phyloP scores from a whole-genome alignment of 1,284 basidiomycete species.

The Chalciporus sp. region DNA sequence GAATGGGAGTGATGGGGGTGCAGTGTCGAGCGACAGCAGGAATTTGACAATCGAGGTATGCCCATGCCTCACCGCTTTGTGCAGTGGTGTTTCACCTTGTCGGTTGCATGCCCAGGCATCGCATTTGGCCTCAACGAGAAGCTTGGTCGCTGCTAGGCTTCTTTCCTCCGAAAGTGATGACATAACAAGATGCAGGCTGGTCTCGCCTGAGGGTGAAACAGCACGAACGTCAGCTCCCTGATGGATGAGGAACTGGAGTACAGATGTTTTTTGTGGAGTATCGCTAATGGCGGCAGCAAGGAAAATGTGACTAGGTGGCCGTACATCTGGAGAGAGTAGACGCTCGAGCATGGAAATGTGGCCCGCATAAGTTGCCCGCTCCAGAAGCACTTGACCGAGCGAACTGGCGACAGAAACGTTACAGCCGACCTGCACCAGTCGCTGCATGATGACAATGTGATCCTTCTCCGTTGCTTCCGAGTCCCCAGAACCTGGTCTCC shows the following conservation, averaged over 20 bases:
- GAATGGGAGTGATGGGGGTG: too few species aligned
- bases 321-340: not conserved
- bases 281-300: not conserved
- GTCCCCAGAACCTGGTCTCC: too few species aligned
- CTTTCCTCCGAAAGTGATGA: not conserved
- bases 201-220: not conserved
- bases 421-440: not conserved
- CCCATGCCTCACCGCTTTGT: not conserved
- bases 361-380: not conserved
- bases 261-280: not conserved
- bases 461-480: too few species aligned
- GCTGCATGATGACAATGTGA: too few species aligned
- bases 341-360: conserved; percentile 12
- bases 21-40: too few species aligned
- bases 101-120: not conserved
- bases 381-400: too few species aligned
- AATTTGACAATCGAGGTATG: too few species aligned
- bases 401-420: not conserved
- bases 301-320: conserved; percentile 4
- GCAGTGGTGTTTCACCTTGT: conserved; percentile 2
- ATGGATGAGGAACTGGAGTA: conserved; percentile 3
- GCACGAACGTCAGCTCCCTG: not conserved
- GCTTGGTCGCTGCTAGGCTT: not conserved
- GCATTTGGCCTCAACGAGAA: conserved; percentile 1
- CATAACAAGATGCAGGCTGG: not conserved